Conservation (phyloP, 148 eudicot species). For the Rheum nobile region DNA sequence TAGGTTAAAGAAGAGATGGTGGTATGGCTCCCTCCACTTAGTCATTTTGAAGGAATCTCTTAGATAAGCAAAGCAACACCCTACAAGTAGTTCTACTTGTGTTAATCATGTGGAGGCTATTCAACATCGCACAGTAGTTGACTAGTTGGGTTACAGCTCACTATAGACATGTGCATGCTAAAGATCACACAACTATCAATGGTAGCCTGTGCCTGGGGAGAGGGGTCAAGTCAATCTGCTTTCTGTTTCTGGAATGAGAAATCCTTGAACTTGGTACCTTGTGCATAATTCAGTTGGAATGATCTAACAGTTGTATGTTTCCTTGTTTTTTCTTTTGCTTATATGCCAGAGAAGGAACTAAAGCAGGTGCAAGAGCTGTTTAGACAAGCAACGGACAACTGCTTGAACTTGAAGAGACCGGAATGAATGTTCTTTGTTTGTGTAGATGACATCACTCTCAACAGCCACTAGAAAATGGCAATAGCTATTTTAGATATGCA, state of each 20-base stretch:
- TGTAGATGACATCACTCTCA: neutral
- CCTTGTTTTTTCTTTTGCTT: neutral
- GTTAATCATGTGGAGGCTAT: too few species aligned
- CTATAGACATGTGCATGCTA: neutral
- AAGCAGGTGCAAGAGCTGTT: conserved; percentile 82
- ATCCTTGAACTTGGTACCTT: neutral
- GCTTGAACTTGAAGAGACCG: conserved; percentile 84
- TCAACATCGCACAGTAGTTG: too few species aligned
- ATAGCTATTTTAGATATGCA: too few species aligned
- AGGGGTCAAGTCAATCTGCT: too few species aligned
- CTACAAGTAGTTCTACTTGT: too few species aligned
- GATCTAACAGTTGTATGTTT: neutral
- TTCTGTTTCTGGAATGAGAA: neutral
- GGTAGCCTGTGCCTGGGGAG: too few species aligned
- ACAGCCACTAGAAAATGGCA: too few species aligned
- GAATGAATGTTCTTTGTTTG: conserved; percentile 45
- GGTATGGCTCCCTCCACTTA: neutral
- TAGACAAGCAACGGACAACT: conserved; percentile 52
- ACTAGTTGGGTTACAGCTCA: neutral
- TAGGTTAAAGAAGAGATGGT: too few species aligned
- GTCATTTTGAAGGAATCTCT: neutral
- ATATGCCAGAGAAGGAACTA: conserved; percentile 59
- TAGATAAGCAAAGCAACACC: too few species aligned
- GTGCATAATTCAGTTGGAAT: neutral
- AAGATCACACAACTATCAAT: neutral